Evolutionary conservation across 164 flowering plant species (phyloP).

Genomic region (Cinnamomum chago): DNA sequence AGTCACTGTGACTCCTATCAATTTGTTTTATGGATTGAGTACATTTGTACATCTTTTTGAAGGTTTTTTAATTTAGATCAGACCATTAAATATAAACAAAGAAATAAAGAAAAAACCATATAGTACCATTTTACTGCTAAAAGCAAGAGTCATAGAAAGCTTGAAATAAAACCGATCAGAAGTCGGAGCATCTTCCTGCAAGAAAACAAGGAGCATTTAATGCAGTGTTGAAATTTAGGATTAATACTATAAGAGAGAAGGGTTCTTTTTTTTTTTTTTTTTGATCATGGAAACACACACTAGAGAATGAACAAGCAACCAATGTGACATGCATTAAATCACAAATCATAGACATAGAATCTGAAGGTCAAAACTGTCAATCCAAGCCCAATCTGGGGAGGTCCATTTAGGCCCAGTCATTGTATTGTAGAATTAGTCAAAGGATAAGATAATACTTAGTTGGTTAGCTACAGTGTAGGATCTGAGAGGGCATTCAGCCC

Average conservation of each 20-base stretch:
- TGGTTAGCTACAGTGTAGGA: no score
- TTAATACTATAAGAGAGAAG: background rate
- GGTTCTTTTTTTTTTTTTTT: background rate
- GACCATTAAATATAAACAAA: no score
- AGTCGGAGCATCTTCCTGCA: conserved; percentile 44
- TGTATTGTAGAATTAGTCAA: no score
- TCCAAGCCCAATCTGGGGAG: no score
- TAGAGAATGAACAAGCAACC: background rate
- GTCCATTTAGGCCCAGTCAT: no score
- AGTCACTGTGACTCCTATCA: background rate
- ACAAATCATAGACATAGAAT: no score
- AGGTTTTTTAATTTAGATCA: background rate
- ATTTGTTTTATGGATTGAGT: background rate
- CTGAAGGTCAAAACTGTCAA: no score
- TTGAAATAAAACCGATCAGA: conserved; percentile 52
- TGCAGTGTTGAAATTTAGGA: conserved; percentile 1
- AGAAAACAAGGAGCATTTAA: conserved; percentile 10
- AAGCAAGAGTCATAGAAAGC: conserved; percentile 46
- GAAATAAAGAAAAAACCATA: background rate
- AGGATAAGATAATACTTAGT: no score
- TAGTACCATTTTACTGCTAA: conserved; percentile 60
- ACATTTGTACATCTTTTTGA: background rate
- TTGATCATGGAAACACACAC: background rate
- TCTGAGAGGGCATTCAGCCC: no score
- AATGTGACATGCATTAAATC: no score